These are phyloP conservation scores for Chara braunii DNA, from an alignment of 139 green algal species.

Conservation along the genomic window DNA sequence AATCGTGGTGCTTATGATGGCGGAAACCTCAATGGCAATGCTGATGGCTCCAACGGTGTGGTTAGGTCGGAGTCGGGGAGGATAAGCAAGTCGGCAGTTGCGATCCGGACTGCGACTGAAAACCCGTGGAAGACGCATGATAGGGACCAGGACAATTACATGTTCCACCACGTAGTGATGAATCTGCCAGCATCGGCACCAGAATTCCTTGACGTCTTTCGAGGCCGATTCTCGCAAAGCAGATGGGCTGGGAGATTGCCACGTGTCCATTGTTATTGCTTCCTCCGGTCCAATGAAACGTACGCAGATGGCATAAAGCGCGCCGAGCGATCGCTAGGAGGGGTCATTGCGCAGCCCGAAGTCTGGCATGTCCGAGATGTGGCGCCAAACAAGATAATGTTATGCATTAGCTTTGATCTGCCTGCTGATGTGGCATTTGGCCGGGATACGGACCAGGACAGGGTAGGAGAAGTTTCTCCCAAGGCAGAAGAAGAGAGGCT, in stretches of 20 bases:
- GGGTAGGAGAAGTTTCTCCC: too few relatives aligned
- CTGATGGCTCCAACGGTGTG: too few relatives aligned
- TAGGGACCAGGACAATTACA: constrained; percentile 13
- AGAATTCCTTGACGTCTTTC: constrained; percentile 67
- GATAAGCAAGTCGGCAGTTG: too few relatives aligned
- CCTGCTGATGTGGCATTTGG: constrained; percentile 51
- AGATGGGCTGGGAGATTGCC: constrained; percentile 66
- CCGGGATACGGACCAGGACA: too few relatives aligned
- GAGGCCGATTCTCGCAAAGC: constrained; percentile 48
- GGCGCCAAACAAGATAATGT: constrained; percentile 82
- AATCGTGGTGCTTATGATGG: too few relatives aligned
- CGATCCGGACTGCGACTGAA: too few relatives aligned
- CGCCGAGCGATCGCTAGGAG: constrained; percentile 52
- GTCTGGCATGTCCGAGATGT: constrained; percentile 77
- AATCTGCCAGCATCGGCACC: constrained; percentile 85
- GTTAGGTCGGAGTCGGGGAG: too few relatives aligned
- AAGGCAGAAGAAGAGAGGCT: too few relatives aligned
- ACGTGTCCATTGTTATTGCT: constrained; percentile 86
- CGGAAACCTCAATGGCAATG: too few relatives aligned
- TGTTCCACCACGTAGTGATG: constrained; percentile 70
- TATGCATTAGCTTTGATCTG: constrained; percentile 77
- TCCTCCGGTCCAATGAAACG: constrained; percentile 59
- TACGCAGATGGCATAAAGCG: constrained; percentile 44
- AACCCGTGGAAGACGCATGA: constrained; percentile 1
- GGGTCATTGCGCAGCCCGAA: constrained; percentile 37